Base-by-base conservation (phyloP, 257 asterid species). In the Jasminum sambac region DNA sequence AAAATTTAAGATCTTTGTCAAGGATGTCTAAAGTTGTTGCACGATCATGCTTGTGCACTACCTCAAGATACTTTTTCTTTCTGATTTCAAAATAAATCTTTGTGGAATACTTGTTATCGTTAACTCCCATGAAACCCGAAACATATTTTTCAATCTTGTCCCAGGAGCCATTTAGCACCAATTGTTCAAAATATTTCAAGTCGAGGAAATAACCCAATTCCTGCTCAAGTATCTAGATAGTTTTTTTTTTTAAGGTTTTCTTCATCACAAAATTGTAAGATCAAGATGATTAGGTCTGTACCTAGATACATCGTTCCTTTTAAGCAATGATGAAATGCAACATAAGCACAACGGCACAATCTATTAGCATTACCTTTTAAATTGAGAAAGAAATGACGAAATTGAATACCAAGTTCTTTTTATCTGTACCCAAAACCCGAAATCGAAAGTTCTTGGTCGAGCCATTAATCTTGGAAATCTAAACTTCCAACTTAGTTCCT, bases 31-130 rank as follows among this genome's bases (percentile, higher is more conserved):
- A 70, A 55, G 96, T 91, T 73, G 7, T 60, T 36, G 73, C 46
- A 70, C 34, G 65, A 64, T 91, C 90, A 69, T 67, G 84, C 96
- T 64, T 86, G 78, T 91, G 91, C 14, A 91, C 81, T 25, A 96
- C 85, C 88, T 89, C 98, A 7, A 87, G 88, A 80, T 74, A 91
- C 83, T 84, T 88, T 68, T 91, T 95, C 84, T 89, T 89, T 85
- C 93, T 78, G 24, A 89, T 76, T 76, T 89, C 98, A 21, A 89
- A 87, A 77, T 79, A 89, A 8, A 83, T 87, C 84, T 91, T 89
- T 3, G 76, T 77, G 0, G 98, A 87, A 70, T 76, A 80, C 63
- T 73, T 79, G 84, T 84, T 84, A 44, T 84, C 90, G 13, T 77
- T 84, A n/a, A 86, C 75, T 0, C 36, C 68, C 0, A 77, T 82